These are phyloP conservation scores for Apiotrichum siamense DNA, from an alignment of 1,284 basidiomycete genomes.

Conservation along the genomic window DNA sequence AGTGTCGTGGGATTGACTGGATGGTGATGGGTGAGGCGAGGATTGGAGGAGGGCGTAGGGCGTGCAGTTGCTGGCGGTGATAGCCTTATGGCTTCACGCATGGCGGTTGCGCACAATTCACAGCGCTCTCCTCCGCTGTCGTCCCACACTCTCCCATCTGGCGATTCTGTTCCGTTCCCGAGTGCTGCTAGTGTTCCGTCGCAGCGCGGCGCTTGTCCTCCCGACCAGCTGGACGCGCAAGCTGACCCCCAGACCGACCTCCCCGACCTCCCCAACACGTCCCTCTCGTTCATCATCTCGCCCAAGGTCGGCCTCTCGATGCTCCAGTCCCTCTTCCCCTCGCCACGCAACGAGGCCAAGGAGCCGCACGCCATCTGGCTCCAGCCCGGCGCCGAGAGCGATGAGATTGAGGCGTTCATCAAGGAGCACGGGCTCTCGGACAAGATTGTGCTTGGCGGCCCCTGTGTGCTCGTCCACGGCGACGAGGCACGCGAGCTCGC, in stretches of 20 bases:
- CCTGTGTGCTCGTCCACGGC: constrained; percentile 67
- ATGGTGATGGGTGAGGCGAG: too few relatives aligned
- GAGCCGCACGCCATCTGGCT: constrained; percentile 68
- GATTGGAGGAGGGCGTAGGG: too few relatives aligned
- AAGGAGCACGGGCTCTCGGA: constrained; percentile 55
- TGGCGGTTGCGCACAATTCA: too few relatives aligned
- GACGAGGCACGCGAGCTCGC: constrained; percentile 45
- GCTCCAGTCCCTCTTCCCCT: constrained; percentile 47
- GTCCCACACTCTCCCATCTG: too few relatives aligned
- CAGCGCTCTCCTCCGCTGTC: too few relatives aligned
- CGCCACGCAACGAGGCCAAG: constrained; percentile 59
- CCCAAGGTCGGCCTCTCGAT: constrained; percentile 53
- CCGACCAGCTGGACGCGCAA: too few relatives aligned
- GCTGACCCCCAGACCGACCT: constrained; percentile 62
- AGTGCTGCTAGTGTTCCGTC: too few relatives aligned
- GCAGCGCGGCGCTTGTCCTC: too few relatives aligned
- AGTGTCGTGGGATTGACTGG: background rate
- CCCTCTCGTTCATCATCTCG: constrained; percentile 71
- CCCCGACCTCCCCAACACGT: constrained; percentile 60
- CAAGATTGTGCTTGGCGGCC: constrained; percentile 64
- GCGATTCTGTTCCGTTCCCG: too few relatives aligned
- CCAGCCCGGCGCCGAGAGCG: constrained; percentile 74
- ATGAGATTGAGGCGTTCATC: constrained; percentile 53
- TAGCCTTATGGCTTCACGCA: too few relatives aligned
- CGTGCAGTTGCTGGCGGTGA: too few relatives aligned